These are phyloP conservation scores for Penicillium robsamsonii DNA, from an alignment of 495 filamentous ascomycete genomes.

Conservation along the genomic window DNA sequence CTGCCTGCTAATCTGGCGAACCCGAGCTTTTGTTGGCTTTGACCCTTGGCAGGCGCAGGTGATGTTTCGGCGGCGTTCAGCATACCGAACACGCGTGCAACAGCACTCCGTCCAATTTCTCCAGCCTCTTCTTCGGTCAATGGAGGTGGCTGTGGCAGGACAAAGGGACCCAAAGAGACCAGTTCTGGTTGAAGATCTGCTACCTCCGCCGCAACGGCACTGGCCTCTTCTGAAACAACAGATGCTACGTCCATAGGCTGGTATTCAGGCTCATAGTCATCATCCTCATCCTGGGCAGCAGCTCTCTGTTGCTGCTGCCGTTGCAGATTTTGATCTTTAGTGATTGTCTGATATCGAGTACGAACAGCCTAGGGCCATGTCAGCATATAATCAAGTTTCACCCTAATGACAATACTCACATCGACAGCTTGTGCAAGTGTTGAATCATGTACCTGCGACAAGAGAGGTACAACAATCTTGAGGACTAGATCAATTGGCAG, in stretches of 20 bases:
- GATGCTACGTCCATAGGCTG: slow-evolving; percentile 69
- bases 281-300: slow-evolving; percentile 73
- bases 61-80: slow-evolving; percentile 68
- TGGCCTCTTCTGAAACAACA: slow-evolving; percentile 67
- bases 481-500: slow-evolving; percentile 72
- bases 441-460: slow-evolving; percentile 60
- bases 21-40: slow-evolving; percentile 50
- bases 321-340: slow-evolving; percentile 39
- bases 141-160: slow-evolving; percentile 72
- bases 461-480: slow-evolving; percentile 69
- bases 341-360: slow-evolving; percentile 44
- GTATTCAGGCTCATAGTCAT: slow-evolving; percentile 86
- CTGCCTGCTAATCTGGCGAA: slow-evolving; percentile 83
- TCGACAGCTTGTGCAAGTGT: slow-evolving; percentile 68
- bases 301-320: slow-evolving; percentile 41
- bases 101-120: slow-evolving; percentile 64
- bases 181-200: slow-evolving; percentile 53
- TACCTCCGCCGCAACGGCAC: slow-evolving; percentile 58
- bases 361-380: slow-evolving; percentile 44
- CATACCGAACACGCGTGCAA: slow-evolving; percentile 74
- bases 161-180: slow-evolving; percentile 64
- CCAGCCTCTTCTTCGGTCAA: slow-evolving; percentile 64
- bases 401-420: slow-evolving; percentile 31
- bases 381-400: slow-evolving; percentile 13
- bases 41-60: slow-evolving; percentile 45